Percentiles rank a stretch among this genome's conserved stretches.
phyloP scores from a whole-genome alignment of 768 basidiomycete genomes.

The Pleurotus pulmonarius region DNA sequence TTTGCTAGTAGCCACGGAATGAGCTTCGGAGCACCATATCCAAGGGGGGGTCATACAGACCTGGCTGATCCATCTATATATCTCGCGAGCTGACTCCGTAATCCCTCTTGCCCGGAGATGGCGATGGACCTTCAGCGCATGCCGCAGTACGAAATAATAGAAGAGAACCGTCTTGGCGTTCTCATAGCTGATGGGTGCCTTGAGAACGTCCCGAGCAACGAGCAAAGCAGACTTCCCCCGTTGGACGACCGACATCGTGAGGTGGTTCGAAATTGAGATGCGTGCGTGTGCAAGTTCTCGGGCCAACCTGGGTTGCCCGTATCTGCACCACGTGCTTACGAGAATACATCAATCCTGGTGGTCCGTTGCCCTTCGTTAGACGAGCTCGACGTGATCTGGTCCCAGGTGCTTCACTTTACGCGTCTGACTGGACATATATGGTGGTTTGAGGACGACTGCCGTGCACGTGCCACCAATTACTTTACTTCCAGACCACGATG shows the following conservation, averaged over 20 bases:
- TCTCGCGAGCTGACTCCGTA: slow-evolving; percentile 40
- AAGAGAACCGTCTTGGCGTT: slow-evolving; percentile 54
- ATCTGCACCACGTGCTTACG: background rate
- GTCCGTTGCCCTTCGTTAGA: too few species aligned
- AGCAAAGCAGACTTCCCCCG: slow-evolving; percentile 2
- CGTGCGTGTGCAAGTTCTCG: slow-evolving; percentile 1
- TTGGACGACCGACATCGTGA: background rate
- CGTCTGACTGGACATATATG: too few species aligned
- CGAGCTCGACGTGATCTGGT: too few species aligned
- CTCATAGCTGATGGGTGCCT: slow-evolving; percentile 27
- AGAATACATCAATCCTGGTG: too few species aligned
- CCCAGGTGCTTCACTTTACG: too few species aligned
- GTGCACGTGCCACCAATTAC: background rate
- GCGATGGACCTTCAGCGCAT: slow-evolving; percentile 49
- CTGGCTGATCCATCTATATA: slow-evolving; percentile 50
- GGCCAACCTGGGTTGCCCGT: slow-evolving; percentile 2
- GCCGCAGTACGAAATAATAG: slow-evolving; percentile 52
- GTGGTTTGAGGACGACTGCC: background rate
- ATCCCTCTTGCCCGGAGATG: slow-evolving; percentile 66
- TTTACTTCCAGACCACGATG: slow-evolving; percentile 14
- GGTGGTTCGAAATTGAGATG: background rate
- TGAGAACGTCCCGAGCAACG: slow-evolving; percentile 1
- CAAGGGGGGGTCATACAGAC: slow-evolving; percentile 28
- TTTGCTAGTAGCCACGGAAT: slow-evolving; percentile 32
- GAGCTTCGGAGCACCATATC: background rate